Evolutionary conservation across 345 rosid genomes (phyloP).

Genomic region (Excoecaria cochinchinensis): DNA sequence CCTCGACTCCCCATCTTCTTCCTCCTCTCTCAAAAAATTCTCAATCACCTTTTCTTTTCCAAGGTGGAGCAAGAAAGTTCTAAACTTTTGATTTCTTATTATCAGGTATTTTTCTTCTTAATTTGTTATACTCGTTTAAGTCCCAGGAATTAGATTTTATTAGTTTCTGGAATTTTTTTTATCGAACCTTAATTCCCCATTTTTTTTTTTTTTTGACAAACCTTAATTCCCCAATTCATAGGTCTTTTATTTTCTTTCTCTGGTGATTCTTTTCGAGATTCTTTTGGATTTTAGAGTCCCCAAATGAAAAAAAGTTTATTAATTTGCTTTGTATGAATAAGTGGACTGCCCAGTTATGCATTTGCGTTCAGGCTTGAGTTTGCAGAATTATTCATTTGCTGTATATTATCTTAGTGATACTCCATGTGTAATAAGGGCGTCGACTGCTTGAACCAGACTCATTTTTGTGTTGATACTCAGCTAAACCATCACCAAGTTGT

Average conservation of each 20-base stretch:
- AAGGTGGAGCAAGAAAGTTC: neutral
- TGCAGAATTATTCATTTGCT: slow-evolving; percentile 14
- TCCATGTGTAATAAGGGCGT: slow-evolving; percentile 55
- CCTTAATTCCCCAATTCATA: too few relatives aligned
- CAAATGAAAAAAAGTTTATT: slow-evolving; percentile 28
- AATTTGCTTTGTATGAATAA: slow-evolving; percentile 22
- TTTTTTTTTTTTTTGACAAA: too few relatives aligned
- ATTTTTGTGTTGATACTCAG: slow-evolving; percentile 24
- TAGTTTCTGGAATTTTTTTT: neutral
- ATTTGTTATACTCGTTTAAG: neutral
- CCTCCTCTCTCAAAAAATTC: neutral
- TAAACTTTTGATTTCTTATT: neutral
- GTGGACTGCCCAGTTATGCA: slow-evolving; percentile 20
- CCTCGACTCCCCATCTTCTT: slow-evolving; percentile 7
- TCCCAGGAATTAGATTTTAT: neutral
- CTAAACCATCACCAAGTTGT: slow-evolving; percentile 25
- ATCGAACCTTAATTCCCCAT: slow-evolving; percentile 6
- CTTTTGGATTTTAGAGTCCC: slow-evolving; percentile 20
- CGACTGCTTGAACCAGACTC: slow-evolving; percentile 27
- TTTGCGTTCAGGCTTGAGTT: slow-evolving; percentile 33
- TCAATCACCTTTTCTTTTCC: too few relatives aligned
- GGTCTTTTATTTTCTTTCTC: slow-evolving; percentile 7
- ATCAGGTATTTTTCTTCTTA: slow-evolving; percentile 1
- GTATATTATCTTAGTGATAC: slow-evolving; percentile 26
- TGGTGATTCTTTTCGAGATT: slow-evolving; percentile 2